Conservation (phyloP, 345 rosid species). For the Sisymbrium altissimum region DNA sequence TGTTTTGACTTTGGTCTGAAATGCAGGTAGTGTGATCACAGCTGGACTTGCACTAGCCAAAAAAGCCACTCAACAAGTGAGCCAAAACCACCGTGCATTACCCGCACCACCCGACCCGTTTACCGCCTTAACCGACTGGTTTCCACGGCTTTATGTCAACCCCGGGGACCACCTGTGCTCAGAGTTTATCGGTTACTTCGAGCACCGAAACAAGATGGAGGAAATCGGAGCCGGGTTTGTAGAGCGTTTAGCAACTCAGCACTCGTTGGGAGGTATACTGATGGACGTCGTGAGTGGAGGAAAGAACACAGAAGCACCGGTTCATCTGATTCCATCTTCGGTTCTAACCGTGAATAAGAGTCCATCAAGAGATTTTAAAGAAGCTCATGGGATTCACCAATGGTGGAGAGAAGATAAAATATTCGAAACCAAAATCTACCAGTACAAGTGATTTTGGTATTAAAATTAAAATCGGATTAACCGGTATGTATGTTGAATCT, state of each 20-base stretch:
- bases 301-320: conserved; percentile 51
- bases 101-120: conserved; percentile 48
- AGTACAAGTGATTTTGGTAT: conserved; percentile 39
- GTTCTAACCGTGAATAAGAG: conserved; percentile 47
- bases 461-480: not conserved
- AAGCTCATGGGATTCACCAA: conserved; percentile 90
- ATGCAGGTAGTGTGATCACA: conserved; percentile 67
- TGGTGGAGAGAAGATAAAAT: conserved; percentile 77
- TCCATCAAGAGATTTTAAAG: conserved; percentile 46
- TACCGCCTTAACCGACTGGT: conserved; percentile 54
- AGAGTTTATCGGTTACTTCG: conserved; percentile 79
- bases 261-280: conserved; percentile 64
- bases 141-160: conserved; percentile 60
- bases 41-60: conserved; percentile 77
- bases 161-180: conserved; percentile 69
- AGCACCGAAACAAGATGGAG: conserved; percentile 86
- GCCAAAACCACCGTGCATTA: conserved; percentile 47
- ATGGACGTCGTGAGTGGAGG: conserved; percentile 48
- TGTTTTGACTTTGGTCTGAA: not conserved
- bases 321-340: conserved; percentile 79
- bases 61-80: conserved; percentile 37
- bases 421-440: conserved; percentile 51
- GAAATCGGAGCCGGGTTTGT: conserved; percentile 71
- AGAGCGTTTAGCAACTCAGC: conserved; percentile 63
- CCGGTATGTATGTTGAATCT: conserved; percentile 10